Percentiles rank a stretch among this genome's conserved stretches.
phyloP scores from a whole-genome alignment of 306 rosid species.

The Citrullus colocynthis region DNA sequence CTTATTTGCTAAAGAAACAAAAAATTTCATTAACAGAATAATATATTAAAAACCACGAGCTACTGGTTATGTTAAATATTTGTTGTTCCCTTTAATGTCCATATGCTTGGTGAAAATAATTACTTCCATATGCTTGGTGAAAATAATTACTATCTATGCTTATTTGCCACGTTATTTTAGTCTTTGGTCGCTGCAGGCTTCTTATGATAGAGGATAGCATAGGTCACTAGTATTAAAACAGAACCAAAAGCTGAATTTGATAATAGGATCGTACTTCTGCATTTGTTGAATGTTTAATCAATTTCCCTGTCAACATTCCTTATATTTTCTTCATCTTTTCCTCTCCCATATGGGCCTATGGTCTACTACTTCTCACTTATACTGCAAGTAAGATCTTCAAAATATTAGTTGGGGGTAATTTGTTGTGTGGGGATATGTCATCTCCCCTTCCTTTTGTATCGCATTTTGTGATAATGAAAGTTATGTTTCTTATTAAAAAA shows the following conservation, averaged over 20 bases:
- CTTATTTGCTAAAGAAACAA: not conserved
- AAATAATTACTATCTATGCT: not conserved
- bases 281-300: slow-evolving; percentile 1
- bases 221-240: not conserved
- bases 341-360: not conserved
- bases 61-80: not conserved
- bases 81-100: not conserved
- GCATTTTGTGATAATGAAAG: no score
- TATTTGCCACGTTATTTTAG: not conserved
- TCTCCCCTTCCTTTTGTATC: no score
- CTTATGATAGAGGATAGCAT: not conserved
- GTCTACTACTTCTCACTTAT: not conserved
- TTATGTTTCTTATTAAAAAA: no score
- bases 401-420: not conserved
- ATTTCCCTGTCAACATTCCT: not conserved
- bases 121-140: not conserved
- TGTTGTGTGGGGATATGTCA: no score
- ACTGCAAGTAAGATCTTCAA: not conserved
- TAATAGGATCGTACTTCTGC: not conserved
- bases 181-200: not conserved
- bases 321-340: not conserved
- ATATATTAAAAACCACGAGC: not conserved
- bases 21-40: not conserved
- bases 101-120: not conserved
- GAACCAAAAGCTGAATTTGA: not conserved